Conservation (phyloP, 768 basidiomycete species). For the Tylopilus subfusipes region DNA sequence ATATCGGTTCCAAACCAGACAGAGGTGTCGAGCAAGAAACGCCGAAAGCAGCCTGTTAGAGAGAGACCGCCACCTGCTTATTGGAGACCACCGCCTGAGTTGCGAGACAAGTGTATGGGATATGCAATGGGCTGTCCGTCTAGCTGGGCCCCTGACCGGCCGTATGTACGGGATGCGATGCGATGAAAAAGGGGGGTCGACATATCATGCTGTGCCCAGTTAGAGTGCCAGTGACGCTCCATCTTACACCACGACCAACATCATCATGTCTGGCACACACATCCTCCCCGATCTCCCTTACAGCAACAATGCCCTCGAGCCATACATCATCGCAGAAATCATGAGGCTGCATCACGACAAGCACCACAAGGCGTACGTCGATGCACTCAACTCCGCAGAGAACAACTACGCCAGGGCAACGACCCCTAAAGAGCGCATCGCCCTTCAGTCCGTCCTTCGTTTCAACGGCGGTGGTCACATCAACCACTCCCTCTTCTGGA, state of each 20-base stretch:
- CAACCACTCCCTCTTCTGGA: constrained; percentile 97
- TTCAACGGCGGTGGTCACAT: constrained; percentile 54
- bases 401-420: constrained; percentile 63
- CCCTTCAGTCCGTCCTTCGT: constrained; percentile 24
- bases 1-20: neutral
- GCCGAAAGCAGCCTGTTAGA: constrained; percentile 7
- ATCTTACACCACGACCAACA: constrained; percentile 5
- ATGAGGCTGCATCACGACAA: constrained; percentile 95
- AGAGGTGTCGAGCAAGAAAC: constrained; percentile 1
- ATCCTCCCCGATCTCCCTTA: constrained; percentile 76
- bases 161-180: constrained; percentile 28
- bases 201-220: constrained; percentile 20
- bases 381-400: constrained; percentile 66
- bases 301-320: constrained; percentile 86
- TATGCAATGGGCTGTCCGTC: constrained; percentile 33
- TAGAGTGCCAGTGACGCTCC: neutral
- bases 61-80: constrained; percentile 25
- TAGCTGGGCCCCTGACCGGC: constrained; percentile 21
- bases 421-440: constrained; percentile 52
- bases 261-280: constrained; percentile 43
- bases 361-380: constrained; percentile 96
- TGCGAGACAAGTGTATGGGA: constrained; percentile 27
- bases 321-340: constrained; percentile 84
- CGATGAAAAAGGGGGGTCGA: constrained; percentile 21
- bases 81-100: constrained; percentile 25